Conservation (phyloP, 495 filamentous ascomycete species). For the Bombardia bombarda region DNA sequence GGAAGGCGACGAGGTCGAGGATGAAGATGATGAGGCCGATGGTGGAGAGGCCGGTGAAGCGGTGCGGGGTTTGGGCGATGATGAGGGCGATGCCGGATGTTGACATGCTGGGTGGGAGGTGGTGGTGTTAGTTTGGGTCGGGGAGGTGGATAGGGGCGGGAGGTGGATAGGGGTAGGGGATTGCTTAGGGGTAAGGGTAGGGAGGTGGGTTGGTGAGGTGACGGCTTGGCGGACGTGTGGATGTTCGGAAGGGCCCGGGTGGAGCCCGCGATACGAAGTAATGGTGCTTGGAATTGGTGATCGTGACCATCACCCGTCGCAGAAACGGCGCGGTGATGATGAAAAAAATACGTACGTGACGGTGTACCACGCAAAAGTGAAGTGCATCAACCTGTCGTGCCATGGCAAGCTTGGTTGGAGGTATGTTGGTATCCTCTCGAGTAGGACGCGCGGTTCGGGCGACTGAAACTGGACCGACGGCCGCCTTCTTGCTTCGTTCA, state of each 20-base stretch:
- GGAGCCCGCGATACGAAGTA: too few species aligned
- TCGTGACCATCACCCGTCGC: background rate
- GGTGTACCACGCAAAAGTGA: slow-evolving; percentile 70
- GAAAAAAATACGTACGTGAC: slow-evolving; percentile 29
- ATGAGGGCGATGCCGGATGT: slow-evolving; percentile 57
- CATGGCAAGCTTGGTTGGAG: slow-evolving; percentile 22
- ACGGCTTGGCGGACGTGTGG: too few species aligned
- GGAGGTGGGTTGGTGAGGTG: too few species aligned
- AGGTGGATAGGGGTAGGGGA: background rate
- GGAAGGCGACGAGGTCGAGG: slow-evolving; percentile 53
- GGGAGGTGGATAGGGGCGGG: background rate
- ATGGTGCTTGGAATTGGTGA: too few species aligned
- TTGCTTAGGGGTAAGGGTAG: too few species aligned
- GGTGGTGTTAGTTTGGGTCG: background rate
- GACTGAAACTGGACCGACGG: too few species aligned
- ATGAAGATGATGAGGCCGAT: slow-evolving; percentile 57
- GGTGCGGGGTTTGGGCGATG: slow-evolving; percentile 48
- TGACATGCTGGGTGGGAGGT: slow-evolving; percentile 41
- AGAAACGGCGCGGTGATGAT: background rate
- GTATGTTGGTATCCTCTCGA: slow-evolving; percentile 19
- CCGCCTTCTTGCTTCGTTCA: too few species aligned
- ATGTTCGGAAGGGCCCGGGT: too few species aligned
- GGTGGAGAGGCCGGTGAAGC: slow-evolving; percentile 47
- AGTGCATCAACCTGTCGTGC: slow-evolving; percentile 47
- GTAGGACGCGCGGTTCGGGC: too few species aligned